Evolutionary conservation across 23 red algal genomes (phyloP).

Genomic region (Gracilaria vermiculophylla): DNA sequence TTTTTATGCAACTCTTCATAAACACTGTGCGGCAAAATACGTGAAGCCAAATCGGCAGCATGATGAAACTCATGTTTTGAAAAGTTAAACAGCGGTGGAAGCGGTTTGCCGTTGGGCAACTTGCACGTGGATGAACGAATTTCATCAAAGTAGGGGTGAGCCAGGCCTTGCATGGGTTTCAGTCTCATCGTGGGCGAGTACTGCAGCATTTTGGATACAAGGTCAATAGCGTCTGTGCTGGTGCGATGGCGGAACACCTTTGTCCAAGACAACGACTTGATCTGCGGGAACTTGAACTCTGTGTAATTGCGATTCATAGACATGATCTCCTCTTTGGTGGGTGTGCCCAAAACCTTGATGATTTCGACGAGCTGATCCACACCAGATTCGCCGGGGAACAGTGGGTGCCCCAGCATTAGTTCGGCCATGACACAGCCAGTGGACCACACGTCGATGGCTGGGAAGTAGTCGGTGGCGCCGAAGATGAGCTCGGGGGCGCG

Average conservation of each 20-base stretch:
- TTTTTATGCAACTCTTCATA: conserved; percentile 60
- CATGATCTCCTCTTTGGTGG: conserved; percentile 86
- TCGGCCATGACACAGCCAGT: conserved; percentile 98
- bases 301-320: conserved; percentile 93
- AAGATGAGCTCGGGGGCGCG: conserved; percentile 92
- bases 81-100: conserved; percentile 97
- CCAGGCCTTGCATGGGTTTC: conserved; percentile 78
- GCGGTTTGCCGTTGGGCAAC: conserved; percentile 73
- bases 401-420: conserved; percentile 87
- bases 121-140: conserved; percentile 56
- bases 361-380: conserved; percentile 97
- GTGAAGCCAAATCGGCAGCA: conserved; percentile 63
- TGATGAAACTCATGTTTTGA: conserved; percentile 82
- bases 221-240: conserved; percentile 80
- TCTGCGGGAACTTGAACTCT: conserved; percentile 94
- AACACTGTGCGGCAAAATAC: conserved; percentile 57
- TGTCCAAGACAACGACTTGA: conserved; percentile 71
- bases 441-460: conserved; percentile 96
- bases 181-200: conserved; percentile 83
- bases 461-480: conserved; percentile 88
- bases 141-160: conserved; percentile 96
- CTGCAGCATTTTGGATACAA: conserved; percentile 88
- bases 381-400: conserved; percentile 93
- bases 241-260: conserved; percentile 83
- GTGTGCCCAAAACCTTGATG: conserved; percentile 96